Percentiles rank a stretch among this genome's conserved stretches.
Conservation (phyloP, 2,329 filamentous ascomycete genomes). For the Phyllosticta citribraziliensis region DNA sequence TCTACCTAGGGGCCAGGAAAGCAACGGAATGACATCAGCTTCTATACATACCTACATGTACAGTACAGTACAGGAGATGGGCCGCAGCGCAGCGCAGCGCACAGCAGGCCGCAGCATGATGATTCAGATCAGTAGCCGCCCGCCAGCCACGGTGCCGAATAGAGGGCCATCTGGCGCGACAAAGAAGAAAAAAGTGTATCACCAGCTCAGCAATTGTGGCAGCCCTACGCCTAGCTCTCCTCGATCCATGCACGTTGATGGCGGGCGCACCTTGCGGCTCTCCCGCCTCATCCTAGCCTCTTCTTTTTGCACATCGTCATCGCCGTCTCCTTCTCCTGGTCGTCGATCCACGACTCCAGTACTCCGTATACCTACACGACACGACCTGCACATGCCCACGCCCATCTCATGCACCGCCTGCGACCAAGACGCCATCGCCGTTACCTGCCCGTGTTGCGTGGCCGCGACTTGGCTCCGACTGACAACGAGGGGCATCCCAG, state of each 20-base stretch:
- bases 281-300: not conserved
- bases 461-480: not conserved
- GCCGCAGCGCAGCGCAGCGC: not conserved
- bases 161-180: not conserved
- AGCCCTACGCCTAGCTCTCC: not conserved
- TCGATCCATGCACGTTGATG: not conserved
- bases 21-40: not conserved
- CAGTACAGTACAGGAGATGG: too few relatives aligned
- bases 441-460: not conserved
- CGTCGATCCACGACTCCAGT: not conserved
- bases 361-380: too few relatives aligned
- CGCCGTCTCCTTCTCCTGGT: not conserved
- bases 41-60: too few relatives aligned
- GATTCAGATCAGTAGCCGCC: too few relatives aligned
- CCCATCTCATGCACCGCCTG: not conserved
- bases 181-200: not conserved
- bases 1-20: too few relatives aligned
- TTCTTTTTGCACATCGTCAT: not conserved
- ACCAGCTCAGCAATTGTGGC: not conserved
- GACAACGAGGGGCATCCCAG: not conserved
- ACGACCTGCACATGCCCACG: too few relatives aligned
- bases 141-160: not conserved
- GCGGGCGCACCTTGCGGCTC: not conserved
- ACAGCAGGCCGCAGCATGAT: not conserved
- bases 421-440: not conserved